Base-by-base conservation (phyloP, 495 filamentous ascomycete genomes). In the Xylaria longipes region DNA sequence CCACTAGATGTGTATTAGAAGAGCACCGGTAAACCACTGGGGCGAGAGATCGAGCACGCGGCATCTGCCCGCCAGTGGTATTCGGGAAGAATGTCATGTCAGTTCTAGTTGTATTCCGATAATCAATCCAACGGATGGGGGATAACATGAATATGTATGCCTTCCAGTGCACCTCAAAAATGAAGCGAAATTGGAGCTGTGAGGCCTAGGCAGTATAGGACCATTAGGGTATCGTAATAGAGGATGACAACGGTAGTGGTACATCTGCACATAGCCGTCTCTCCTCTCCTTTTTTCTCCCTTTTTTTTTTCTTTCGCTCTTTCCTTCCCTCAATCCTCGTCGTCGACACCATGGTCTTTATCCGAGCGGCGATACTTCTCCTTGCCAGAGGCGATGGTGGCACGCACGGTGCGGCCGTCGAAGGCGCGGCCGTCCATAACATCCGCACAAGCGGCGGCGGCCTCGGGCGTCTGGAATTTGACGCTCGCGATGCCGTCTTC, bases 401-500 rank as follows among this genome's bases (percentile, higher is more conserved):
- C 95, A 74, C 89, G 86, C 8, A 98, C 91, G 14, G 86, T 86
- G n/a, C 85, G 88, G 6, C 90, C 90, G 31, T 84, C 91, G 78
- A 97, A 98, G 67, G 84, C 88, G 15, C 95, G 89, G 6, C 95
- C 95, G 74, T 93, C 88, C 92, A 97, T 95, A 14, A 88, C 61
- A 77, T 86, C 79, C 43, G 97, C 87, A 79, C 94, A 97, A 20
- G 88, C 88, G 71, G 83, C 86, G 14, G 95, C 95, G 2, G 91
- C 89, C 70, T 91, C 88, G 6, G 86, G 82, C 33, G 91, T 87
- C 25, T 81, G 76, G 79, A 97, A 99, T 63, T 90, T 86, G 39
- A 98, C 93, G 74, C 89, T 96, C 20, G 93, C 93, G 29, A 98
- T 89, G 20, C 96, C 96, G 2, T 94, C 94, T n/a, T 85, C 82